These are phyloP conservation scores for Dactylellina drechsleri DNA, from an alignment of 2,329 filamentous ascomycete species.

Conservation along the genomic window DNA sequence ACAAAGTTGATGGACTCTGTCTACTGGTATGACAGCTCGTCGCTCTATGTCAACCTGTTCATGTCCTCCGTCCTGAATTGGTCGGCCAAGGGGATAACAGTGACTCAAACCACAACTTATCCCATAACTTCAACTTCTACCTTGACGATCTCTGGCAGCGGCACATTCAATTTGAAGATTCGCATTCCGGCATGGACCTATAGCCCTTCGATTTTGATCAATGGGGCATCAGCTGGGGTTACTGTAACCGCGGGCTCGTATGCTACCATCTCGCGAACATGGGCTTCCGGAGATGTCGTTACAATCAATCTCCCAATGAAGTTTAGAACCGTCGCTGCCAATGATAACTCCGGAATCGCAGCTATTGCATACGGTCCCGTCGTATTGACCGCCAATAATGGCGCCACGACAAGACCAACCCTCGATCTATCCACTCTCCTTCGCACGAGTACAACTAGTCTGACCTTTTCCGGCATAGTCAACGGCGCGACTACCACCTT, in stretches of 20 bases:
- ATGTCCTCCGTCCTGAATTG: slow-evolving; percentile 65
- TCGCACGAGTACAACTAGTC: slow-evolving; percentile 33
- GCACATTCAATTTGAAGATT: slow-evolving; percentile 62
- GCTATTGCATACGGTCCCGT: slow-evolving; percentile 66
- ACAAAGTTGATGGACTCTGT: slow-evolving; percentile 68
- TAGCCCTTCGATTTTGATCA: slow-evolving; percentile 63
- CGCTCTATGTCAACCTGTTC: slow-evolving; percentile 67
- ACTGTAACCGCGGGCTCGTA: slow-evolving; percentile 62
- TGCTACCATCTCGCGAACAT: slow-evolving; percentile 61
- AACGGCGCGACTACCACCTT: slow-evolving; percentile 23
- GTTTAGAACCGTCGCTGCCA: slow-evolving; percentile 64
- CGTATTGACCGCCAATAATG: slow-evolving; percentile 65
- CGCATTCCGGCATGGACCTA: slow-evolving; percentile 66
- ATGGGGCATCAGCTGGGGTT: slow-evolving; percentile 61
- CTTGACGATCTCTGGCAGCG: slow-evolving; percentile 61
- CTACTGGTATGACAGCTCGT: slow-evolving; percentile 64
- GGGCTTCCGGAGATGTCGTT: slow-evolving; percentile 64
- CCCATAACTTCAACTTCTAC: slow-evolving; percentile 63
- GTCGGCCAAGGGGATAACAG: slow-evolving; percentile 62
- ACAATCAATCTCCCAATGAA: slow-evolving; percentile 65
- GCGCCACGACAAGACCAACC: slow-evolving; percentile 56
- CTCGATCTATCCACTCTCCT: slow-evolving; percentile 19
- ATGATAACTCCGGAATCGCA: slow-evolving; percentile 64
- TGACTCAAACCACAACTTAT: slow-evolving; percentile 64
- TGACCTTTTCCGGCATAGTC: slow-evolving; percentile 24